Evolutionary conservation across 371 early-diverging fungal species (phyloP), one percentile per base, ranked within the genome.

Genomic region (Batkoa obscura): DNA sequence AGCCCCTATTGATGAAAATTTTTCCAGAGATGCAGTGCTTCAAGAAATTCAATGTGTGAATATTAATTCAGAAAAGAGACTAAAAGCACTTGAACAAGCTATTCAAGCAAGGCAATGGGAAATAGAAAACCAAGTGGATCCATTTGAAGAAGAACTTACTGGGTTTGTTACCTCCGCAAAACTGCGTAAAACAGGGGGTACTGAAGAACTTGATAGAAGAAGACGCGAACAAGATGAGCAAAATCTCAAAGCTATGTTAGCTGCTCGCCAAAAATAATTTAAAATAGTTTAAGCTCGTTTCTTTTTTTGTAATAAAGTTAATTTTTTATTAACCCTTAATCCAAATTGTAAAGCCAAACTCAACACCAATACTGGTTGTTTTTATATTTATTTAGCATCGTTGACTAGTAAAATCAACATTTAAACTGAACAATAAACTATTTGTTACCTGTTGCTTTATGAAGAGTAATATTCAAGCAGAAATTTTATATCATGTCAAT

Each of bases 111-210:
- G 87, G 0, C 71, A 74, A 45, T 71, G 74, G 52, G 84, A 83
- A 56, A 69, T 83, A 42, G 72, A 75, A 3, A 66, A 74, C 56
- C 59, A 73, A 35, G 73, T 79, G 43, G 77, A 83, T 55, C 83
- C 78, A 38, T 85, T 85, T 65, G 83, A 82, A 55, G 64, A 74
- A 37, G 86, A 85, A 55, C 60, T 85, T 59, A 66, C 75, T 2
- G 67, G 72, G 1, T 85, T 84, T 70, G 84, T 85, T 4, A 66
- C 67, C 0, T 51, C 67, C 8, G 72, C 66, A 31, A 80, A 77
- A 59, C 56, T 85, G 41, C 69, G 75, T 47, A 79, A 78, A 61
- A 83, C 78, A 0, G 85, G 85, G 0, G 84, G 84, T 8, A 72
- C 81, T 1, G 66, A 80, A 55, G 82, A 79, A 37, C 60, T 80